These are phyloP conservation scores for Croton setiger DNA, from an alignment of 441 rosid genomes.

Conservation along the genomic window DNA sequence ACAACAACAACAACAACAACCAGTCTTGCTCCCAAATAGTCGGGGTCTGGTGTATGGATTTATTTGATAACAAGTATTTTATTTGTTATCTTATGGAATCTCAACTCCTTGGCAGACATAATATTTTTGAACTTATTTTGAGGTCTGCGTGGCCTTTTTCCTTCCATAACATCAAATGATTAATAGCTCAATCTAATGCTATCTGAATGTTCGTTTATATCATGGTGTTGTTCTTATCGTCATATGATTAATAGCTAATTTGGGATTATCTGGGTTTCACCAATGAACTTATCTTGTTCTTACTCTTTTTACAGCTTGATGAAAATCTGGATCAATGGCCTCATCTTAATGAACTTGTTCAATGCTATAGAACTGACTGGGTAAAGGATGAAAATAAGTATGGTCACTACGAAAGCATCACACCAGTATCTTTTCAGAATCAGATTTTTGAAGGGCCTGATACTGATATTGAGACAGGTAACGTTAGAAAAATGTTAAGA, in stretches of 20 bases:
- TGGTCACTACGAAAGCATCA: constrained; percentile 72
- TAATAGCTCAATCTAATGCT: neutral
- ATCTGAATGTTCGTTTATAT: neutral
- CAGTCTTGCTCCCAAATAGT: no score
- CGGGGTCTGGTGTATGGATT: no score
- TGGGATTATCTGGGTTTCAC: neutral
- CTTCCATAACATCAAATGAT: neutral
- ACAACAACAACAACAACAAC: no score
- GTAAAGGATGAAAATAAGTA: constrained; percentile 91
- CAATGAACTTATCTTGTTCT: neutral
- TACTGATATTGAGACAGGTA: constrained; percentile 96
- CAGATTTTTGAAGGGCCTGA: constrained; percentile 99
- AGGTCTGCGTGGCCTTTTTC: neutral
- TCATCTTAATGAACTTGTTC: constrained; percentile 83
- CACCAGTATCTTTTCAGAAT: constrained; percentile 63
- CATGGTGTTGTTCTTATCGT: neutral
- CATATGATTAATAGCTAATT: neutral
- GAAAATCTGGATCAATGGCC: constrained; percentile 98
- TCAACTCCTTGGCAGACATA: neutral
- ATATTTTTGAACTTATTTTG: neutral
- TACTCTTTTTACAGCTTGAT: constrained; percentile 53
- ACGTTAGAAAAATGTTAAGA: neutral
- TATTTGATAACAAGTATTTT: neutral
- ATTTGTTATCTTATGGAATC: neutral
- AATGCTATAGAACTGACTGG: constrained; percentile 90